Conservation (phyloP, 2,329 filamentous ascomycete genomes). For the Xylaria arbuscula region DNA sequence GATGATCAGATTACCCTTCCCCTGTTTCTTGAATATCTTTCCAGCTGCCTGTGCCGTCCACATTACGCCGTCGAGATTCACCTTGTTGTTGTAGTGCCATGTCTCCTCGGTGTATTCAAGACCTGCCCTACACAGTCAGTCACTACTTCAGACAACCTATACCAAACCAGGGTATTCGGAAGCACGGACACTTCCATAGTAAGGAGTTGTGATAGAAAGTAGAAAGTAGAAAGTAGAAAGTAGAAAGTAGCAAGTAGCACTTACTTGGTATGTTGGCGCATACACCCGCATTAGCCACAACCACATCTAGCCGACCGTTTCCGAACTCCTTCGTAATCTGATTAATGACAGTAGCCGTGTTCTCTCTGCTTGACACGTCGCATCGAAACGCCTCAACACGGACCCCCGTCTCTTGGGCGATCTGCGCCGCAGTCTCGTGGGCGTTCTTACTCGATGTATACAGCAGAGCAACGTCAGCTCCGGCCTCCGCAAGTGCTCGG, state of each 20-base stretch:
- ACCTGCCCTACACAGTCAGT: slow-evolving; percentile 30
- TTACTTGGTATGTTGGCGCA: slow-evolving; percentile 50
- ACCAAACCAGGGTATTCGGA: neutral
- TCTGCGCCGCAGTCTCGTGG: slow-evolving; percentile 40
- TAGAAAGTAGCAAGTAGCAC: neutral
- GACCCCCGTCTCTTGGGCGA: slow-evolving; percentile 27
- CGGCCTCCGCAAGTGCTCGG: slow-evolving; percentile 47
- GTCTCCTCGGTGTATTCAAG: slow-evolving; percentile 55
- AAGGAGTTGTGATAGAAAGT: neutral
- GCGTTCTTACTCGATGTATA: slow-evolving; percentile 49
- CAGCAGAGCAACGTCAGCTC: slow-evolving; percentile 49
- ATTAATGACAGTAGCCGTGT: slow-evolving; percentile 50
- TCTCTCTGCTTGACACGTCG: slow-evolving; percentile 50
- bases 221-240: too few relatives aligned
- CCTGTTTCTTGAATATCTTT: slow-evolving; percentile 52
- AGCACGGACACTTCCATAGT: neutral
- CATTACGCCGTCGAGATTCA: slow-evolving; percentile 57
- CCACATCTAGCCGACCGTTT: slow-evolving; percentile 53
- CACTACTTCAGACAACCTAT: neutral
- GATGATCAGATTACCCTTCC: slow-evolving; percentile 39
- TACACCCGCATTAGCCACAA: slow-evolving; percentile 58
- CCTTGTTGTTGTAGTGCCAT: slow-evolving; percentile 53
- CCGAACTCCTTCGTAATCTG: slow-evolving; percentile 53
- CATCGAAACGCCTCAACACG: slow-evolving; percentile 40
- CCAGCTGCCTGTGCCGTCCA: slow-evolving; percentile 58